These are phyloP conservation scores for Gossypium longicalyx DNA, from an alignment of 345 rosid genomes.

Conservation along the genomic window DNA sequence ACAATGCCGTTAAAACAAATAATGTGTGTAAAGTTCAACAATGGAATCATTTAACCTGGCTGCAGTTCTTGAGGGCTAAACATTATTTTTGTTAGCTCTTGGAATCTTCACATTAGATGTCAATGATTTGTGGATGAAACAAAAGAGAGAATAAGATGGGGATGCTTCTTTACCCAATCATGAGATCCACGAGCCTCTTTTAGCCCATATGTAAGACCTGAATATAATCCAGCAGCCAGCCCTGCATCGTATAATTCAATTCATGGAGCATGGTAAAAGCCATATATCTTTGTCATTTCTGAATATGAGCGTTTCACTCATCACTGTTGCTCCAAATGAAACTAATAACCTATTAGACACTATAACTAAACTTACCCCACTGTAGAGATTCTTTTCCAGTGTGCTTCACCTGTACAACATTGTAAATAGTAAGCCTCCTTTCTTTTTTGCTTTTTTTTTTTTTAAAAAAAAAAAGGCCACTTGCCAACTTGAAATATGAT, in stretches of 20 bases:
- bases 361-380: constrained; percentile 61
- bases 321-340: neutral
- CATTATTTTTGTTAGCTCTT: too few relatives aligned
- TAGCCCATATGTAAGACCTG: constrained; percentile 84
- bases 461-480: too few relatives aligned
- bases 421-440: neutral
- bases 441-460: too few relatives aligned
- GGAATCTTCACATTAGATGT: too few relatives aligned
- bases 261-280: neutral
- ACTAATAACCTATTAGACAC: neutral
- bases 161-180: constrained; percentile 60
- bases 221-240: constrained; percentile 79
- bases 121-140: too few relatives aligned
- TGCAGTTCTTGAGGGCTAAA: too few relatives aligned
- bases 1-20: neutral
- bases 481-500: too few relatives aligned
- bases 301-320: neutral
- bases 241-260: constrained; percentile 33
- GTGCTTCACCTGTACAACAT: constrained; percentile 61
- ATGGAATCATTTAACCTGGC: neutral
- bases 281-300: neutral
- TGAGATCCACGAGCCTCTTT: constrained; percentile 84
- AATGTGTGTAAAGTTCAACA: too few relatives aligned
- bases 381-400: constrained; percentile 87
- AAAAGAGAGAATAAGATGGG: neutral